phyloP scores from a whole-genome alignment of 2,329 filamentous ascomycete genomes.

The Hymenoscyphus fraxineus region DNA sequence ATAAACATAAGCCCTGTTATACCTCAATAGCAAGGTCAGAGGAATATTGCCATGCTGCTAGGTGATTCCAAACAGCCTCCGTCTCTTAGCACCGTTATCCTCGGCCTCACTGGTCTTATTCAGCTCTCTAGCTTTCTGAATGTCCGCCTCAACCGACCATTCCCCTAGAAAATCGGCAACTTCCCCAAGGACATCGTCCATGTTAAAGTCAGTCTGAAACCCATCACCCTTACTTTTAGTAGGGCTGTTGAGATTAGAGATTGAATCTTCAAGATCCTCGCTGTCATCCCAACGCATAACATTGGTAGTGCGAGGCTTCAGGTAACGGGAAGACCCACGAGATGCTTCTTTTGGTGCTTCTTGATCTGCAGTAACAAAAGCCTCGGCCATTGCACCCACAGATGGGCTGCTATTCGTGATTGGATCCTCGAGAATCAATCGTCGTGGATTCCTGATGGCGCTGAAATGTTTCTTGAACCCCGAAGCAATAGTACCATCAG shows the following conservation, averaged over 20 bases:
- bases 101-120: slow-evolving; percentile 9
- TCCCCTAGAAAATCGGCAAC: slow-evolving; percentile 32
- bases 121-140: slow-evolving; percentile 32
- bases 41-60: not conserved
- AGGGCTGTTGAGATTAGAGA: not conserved
- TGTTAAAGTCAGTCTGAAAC: slow-evolving; percentile 18
- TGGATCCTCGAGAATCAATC: slow-evolving; percentile 18
- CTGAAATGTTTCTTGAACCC: slow-evolving; percentile 24
- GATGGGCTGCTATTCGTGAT: slow-evolving; percentile 37
- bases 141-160: slow-evolving; percentile 39
- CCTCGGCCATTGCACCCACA: slow-evolving; percentile 46
- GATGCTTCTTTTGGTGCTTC: slow-evolving; percentile 11
- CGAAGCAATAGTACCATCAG: slow-evolving; percentile 17
- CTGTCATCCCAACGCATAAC: slow-evolving; percentile 7
- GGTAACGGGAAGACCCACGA: slow-evolving; percentile 37
- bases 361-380: slow-evolving; percentile 45
- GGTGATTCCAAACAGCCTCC: slow-evolving; percentile 24
- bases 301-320: slow-evolving; percentile 39
- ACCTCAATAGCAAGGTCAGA: not conserved
- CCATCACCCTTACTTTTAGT: not conserved
- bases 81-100: slow-evolving; percentile 18
- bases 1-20: not conserved
- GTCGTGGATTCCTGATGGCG: slow-evolving; percentile 17
- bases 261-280: not conserved
- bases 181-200: slow-evolving; percentile 31